Conservation (phyloP, 768 basidiomycete genomes). For the Rhodotorula paludigena region DNA sequence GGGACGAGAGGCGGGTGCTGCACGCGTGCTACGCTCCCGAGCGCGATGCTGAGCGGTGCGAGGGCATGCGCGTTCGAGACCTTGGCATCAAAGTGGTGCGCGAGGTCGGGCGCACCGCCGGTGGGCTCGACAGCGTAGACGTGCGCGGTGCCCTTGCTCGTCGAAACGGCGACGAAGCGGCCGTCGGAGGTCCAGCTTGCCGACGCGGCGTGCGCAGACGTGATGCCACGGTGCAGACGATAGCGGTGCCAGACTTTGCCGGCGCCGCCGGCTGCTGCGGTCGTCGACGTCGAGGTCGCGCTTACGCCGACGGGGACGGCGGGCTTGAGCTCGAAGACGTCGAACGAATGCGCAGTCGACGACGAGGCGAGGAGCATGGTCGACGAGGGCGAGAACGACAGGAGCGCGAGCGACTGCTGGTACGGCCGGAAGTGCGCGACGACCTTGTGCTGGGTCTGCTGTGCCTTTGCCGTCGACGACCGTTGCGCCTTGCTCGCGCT, state of each 20-base stretch:
- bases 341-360: conserved; percentile 31
- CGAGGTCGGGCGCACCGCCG: conserved; percentile 30
- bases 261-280: not conserved
- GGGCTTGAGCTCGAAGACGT: conserved; percentile 42
- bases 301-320: conserved; percentile 5
- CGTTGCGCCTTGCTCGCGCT: not conserved
- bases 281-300: not conserved
- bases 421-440: conserved; percentile 40
- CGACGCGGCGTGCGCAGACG: conserved; percentile 5
- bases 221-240: conserved; percentile 36
- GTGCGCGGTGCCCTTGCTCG: conserved; percentile 37
- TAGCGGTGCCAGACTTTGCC: conserved; percentile 43
- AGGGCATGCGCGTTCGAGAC: conserved; percentile 22
- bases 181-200: conserved; percentile 31
- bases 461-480: not conserved
- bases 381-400: conserved; percentile 38
- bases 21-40: conserved; percentile 28
- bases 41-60: conserved; percentile 26
- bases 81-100: conserved; percentile 15
- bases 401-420: conserved; percentile 24
- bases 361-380: conserved; percentile 30
- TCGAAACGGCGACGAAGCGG: conserved; percentile 36
- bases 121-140: conserved; percentile 31
- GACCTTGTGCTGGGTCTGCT: not conserved
- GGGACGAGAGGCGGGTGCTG: not conserved